phyloP scores from a whole-genome alignment of 352 stramenopile species.

The Pythium aquatile region DNA sequence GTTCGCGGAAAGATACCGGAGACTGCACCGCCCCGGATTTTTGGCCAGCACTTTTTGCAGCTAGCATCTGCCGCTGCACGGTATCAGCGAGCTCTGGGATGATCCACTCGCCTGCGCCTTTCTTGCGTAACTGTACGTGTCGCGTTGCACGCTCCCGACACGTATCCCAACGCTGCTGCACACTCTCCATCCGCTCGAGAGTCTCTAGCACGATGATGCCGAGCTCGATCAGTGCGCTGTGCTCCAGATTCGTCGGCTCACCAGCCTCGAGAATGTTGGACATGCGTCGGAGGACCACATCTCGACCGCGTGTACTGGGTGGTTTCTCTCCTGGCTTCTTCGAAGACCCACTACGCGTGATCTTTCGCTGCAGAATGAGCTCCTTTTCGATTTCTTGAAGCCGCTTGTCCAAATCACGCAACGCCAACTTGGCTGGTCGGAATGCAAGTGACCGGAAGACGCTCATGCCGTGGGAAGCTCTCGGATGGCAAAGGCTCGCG shows the following conservation, averaged over 20 bases:
- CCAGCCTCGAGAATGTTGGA: conserved; percentile 65
- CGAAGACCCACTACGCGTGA: conserved; percentile 41
- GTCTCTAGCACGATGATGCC: conserved; percentile 74
- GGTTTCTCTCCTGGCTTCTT: conserved; percentile 50
- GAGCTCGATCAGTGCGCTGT: conserved; percentile 66
- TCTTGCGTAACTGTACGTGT: conserved; percentile 48
- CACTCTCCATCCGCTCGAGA: conserved; percentile 64
- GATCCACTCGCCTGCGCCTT: conserved; percentile 63
- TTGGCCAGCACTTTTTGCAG: conserved; percentile 23
- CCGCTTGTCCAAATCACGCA: conserved; percentile 67
- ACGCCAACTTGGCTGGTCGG: conserved; percentile 56
- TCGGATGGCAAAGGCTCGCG: conserved; percentile 58
- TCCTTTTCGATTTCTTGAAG: conserved; percentile 59
- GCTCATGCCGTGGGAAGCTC: conserved; percentile 38
- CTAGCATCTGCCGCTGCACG: conserved; percentile 48
- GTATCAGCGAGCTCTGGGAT: conserved; percentile 63
- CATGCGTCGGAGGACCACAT: conserved; percentile 71
- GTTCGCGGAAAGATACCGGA: conserved; percentile 31
- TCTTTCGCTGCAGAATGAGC: conserved; percentile 47
- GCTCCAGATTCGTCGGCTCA: conserved; percentile 48
- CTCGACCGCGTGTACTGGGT: conserved; percentile 47
- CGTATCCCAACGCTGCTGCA: conserved; percentile 48
- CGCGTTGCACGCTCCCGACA: conserved; percentile 46
- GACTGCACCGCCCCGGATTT: conserved; percentile 6
- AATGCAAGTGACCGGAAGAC: conserved; percentile 70